Conservation (phyloP, 495 filamentous ascomycete species). For the Penicillium riverlandense region DNA sequence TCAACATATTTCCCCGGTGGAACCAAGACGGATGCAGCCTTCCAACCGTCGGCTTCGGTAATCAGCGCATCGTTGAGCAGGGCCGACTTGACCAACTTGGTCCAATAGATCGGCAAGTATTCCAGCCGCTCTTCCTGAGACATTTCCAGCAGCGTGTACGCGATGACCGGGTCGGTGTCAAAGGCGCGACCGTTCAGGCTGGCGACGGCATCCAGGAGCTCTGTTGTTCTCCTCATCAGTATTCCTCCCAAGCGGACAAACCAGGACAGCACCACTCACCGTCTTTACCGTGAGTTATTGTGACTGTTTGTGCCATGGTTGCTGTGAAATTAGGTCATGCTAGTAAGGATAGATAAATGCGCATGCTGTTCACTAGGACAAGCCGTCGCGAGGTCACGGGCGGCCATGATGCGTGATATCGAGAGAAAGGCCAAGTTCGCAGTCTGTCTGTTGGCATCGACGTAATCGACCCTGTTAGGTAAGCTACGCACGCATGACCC, state of each 20-base stretch:
- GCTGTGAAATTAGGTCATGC: not conserved
- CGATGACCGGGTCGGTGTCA: slow-evolving; percentile 16
- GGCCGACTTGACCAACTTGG: slow-evolving; percentile 13
- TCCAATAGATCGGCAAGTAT: slow-evolving; percentile 19
- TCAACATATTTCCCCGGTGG: slow-evolving; percentile 14
- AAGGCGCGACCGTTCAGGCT: slow-evolving; percentile 17
- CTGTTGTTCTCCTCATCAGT: slow-evolving; percentile 4
- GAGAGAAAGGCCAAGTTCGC: not conserved
- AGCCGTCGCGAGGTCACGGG: too few species aligned
- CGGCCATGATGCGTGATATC: not conserved
- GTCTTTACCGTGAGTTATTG: slow-evolving; percentile 15
- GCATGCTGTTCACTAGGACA: too few species aligned
- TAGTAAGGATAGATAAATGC: not conserved
- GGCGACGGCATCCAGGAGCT: slow-evolving; percentile 10
- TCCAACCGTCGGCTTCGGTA: slow-evolving; percentile 21
- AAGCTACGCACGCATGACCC: too few species aligned
- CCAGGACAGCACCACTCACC: slow-evolving; percentile 3
- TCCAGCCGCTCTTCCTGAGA: slow-evolving; percentile 12
- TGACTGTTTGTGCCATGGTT: slow-evolving; percentile 11
- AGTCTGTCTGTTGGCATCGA: slow-evolving; percentile 1
- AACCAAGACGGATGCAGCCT: slow-evolving; percentile 17
- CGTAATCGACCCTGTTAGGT: slow-evolving; percentile 8
- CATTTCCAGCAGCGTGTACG: slow-evolving; percentile 21
- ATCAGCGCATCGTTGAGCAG: slow-evolving; percentile 19
- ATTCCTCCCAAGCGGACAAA: not conserved